Evolutionary conservation across 202 grass and related monocot species (phyloP), one percentile per base, ranked within the genome.

Genomic region (Setaria viridis): DNA sequence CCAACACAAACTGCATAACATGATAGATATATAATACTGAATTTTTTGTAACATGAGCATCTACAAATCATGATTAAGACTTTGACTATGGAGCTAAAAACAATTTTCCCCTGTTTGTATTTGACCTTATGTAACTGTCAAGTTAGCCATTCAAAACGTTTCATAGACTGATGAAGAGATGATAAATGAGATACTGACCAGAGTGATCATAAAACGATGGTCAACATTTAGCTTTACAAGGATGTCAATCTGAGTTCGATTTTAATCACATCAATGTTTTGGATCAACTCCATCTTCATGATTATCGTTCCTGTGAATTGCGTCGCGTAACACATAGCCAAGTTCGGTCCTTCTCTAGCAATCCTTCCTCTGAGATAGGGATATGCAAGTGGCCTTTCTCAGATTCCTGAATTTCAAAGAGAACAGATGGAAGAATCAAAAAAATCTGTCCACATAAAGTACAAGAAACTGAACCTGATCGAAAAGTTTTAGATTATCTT

Each of bases 351-450:
- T 62, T 77, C 80, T 92, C 85, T 65, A 79, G 49, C 67, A 74
- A 82, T 51, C 67, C 51, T 86, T 85, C 85, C 51, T 48, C 30
- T 4, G 35, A 81, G 58, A 94, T 59, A 69, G 87, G 90, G 72
- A 94, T 88, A 86, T 94, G 93, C 87, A 82, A 92, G 45, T 94
- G 90, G 30, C 90, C 93, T 84, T 83, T 90, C 66, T 86, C 82
- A 42, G 85, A 92, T 88, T 94, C 93, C 85, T 92, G 70, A 72
- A 64, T 85, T 90, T 87, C 56, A 84, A 29, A 81, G 6, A 77
- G 30, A 74, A 69, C 9, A 72, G 19, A 19, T 37, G 43, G 34
- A 84, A 76, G 47, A 74, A 72, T 89, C 29, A 76, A 54, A 66
- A 84, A 46, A 71, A 62, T 57, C 3, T 33, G 11, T 56, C 17